Percentiles rank a stretch among this genome's conserved stretches.
Evolutionary conservation across 164 flowering plant species (phyloP).

Genomic region (Vitis rupestris): DNA sequence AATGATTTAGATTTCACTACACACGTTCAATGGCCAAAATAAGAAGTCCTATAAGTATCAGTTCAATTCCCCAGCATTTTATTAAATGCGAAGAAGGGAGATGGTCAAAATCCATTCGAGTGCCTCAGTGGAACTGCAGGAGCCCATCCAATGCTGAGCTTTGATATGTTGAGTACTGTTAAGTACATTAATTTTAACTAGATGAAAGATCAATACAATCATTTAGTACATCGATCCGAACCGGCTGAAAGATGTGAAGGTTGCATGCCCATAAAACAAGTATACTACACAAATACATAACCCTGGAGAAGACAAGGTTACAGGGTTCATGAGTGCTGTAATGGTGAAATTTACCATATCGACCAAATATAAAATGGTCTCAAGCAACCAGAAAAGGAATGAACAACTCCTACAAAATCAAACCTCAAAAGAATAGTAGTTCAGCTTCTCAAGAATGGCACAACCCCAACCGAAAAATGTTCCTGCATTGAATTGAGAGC

Average conservation of each 20-base stretch:
- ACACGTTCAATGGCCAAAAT: neutral
- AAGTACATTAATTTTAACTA: too few species aligned
- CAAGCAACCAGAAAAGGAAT: constrained; percentile 11
- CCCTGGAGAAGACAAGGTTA: neutral
- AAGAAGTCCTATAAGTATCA: too few species aligned
- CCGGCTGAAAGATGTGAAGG: neutral
- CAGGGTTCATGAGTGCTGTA: neutral
- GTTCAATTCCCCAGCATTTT: too few species aligned
- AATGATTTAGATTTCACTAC: neutral
- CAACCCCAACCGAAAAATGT: neutral
- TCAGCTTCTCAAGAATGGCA: neutral
- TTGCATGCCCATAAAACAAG: constrained; percentile 2
- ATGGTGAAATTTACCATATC: constrained; percentile 2
- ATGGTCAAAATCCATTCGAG: too few species aligned
- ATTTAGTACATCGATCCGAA: neutral
- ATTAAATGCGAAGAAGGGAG: too few species aligned
- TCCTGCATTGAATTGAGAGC: neutral
- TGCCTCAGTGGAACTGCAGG: too few species aligned
- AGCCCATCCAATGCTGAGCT: too few species aligned
- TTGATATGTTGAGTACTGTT: too few species aligned
- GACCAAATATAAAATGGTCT: neutral
- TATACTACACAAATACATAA: constrained; percentile 12
- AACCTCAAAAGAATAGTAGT: too few species aligned
- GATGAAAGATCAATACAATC: neutral
- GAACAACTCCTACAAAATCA: too few species aligned